These are phyloP conservation scores for Ananas comosus DNA, from an alignment of 176 grass and related monocot species.

Conservation along the genomic window DNA sequence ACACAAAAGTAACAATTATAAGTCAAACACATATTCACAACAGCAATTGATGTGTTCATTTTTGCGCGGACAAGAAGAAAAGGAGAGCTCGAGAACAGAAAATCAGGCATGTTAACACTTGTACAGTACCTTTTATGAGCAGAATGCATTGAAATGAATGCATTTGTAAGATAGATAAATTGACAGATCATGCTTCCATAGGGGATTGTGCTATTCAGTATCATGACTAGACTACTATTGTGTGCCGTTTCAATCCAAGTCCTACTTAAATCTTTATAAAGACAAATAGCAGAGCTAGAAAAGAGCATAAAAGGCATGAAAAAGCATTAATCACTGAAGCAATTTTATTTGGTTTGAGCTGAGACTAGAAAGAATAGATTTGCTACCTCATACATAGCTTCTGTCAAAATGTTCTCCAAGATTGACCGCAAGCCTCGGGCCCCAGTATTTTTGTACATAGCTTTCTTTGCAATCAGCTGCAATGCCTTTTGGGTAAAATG, in stretches of 20 bases:
- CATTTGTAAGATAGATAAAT: no score
- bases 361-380: background rate
- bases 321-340: no score
- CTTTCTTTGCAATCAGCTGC: slow-evolving; percentile 55
- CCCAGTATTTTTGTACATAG: slow-evolving; percentile 50
- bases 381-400: slow-evolving; percentile 68
- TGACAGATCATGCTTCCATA: no score
- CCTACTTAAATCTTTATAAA: no score
- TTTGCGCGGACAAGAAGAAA: background rate
- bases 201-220: no score
- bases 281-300: no score
- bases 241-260: no score
- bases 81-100: background rate
- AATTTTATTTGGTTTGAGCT: background rate
- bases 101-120: background rate
- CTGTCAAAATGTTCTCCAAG: slow-evolving; percentile 52
- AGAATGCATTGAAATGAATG: no score
- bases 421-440: slow-evolving; percentile 63
- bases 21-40: background rate
- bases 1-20: background rate
- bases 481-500: slow-evolving; percentile 57
- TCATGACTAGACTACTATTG: no score
- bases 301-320: no score
- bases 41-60: background rate
- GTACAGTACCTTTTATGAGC: background rate